Base-by-base conservation (phyloP, 2,329 filamentous ascomycete genomes). In the Paraconiothyrium brasiliense region DNA sequence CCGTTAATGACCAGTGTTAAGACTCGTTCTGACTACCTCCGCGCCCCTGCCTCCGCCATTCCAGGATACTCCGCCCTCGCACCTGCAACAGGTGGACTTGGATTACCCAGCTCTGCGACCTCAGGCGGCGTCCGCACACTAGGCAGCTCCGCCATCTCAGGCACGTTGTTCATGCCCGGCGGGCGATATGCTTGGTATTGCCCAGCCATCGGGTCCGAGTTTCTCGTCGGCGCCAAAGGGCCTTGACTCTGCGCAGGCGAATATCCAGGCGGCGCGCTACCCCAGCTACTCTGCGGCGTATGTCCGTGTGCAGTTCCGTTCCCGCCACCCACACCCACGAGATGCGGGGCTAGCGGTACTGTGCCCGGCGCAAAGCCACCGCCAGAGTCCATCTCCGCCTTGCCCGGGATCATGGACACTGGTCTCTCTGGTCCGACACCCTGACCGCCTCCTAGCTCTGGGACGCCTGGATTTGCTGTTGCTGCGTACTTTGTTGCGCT, bases 241-340 rank as follows among this genome's bases (percentile, higher is more conserved):
- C 44, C 30, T 4, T 64, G 63, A 37, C 62, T 65, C 43, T 61
- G 61, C 4, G 60, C 70, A 1, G 74, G 72, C 32, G 71, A 74
- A 58, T 78, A 76, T 3, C 70, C 68, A 7, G 72, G 73, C 41
- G 73, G 75, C 47, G 69, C 67, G 37, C 66, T 73, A 2, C 67
- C 69, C 74, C 74, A 78, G 27, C 58, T 65, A 22, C 47, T 54
- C 39, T 54, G 46, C 46, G 57, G 57, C 22, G 57, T 60, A 32
- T 62, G 60, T 39, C 14, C 46, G 8, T 67, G 60, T 1, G 64
- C 66, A 20, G 66, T 75, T 39, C 74, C 66, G 24, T 66, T 75
- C 37, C 74, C 74, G 22, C 74, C 75, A 8, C 75, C 74, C 1
- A 77, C 62, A 9, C 71, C 74, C 34, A 76, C 74, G 1, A 69